phyloP scores from a whole-genome alignment of 2,329 filamentous ascomycete species.

The Iodosphaeria phyllophila region DNA sequence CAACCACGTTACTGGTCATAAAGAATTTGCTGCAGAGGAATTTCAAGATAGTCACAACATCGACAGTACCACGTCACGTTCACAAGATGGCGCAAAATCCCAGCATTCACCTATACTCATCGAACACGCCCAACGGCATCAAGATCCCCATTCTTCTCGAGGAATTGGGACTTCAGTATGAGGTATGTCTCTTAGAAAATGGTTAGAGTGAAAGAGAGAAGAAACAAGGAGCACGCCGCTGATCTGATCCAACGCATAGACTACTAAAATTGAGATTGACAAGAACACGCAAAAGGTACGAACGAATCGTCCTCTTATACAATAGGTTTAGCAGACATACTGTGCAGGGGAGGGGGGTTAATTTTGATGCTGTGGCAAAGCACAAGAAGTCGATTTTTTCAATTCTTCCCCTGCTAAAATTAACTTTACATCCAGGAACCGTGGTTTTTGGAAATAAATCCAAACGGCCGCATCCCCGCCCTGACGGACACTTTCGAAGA shows the following conservation, averaged over 20 bases:
- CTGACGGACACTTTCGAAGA: conserved; percentile 63
- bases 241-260: conserved; percentile 11
- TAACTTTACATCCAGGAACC: conserved; percentile 24
- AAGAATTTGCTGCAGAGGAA: too few species aligned
- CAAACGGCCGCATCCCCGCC: conserved; percentile 81
- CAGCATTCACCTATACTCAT: conserved; percentile 66
- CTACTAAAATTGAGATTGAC: conserved; percentile 46
- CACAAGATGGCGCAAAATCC: conserved; percentile 27
- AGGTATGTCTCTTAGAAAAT: conserved; percentile 21
- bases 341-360: background rate
- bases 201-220: background rate
- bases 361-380: background rate
- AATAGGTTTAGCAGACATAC: background rate
- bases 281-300: conserved; percentile 57
- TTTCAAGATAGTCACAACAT: too few species aligned
- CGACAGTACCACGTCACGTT: too few species aligned
- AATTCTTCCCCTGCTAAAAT: background rate
- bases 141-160: conserved; percentile 76
- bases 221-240: too few species aligned
- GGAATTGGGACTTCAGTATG: conserved; percentile 70
- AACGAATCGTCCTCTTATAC: background rate
- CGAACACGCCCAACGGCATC: conserved; percentile 72
- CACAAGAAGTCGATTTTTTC: background rate
- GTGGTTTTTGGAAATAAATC: conserved; percentile 85
- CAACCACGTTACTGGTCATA: background rate